Conservation (phyloP, 148 eudicot species). For the Tetragonia tetragonoides region DNA sequence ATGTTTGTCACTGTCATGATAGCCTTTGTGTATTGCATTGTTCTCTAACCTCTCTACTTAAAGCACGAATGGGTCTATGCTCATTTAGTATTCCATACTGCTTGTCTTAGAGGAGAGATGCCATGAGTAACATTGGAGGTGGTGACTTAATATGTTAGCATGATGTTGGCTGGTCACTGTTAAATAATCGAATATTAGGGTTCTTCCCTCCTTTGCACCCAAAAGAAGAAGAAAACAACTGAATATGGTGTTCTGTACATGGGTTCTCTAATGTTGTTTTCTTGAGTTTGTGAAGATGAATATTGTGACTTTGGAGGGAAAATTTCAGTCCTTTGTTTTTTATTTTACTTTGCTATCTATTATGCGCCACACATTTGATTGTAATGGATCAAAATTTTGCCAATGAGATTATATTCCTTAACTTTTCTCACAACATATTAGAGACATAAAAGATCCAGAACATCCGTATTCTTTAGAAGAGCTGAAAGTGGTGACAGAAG, state of each 20-base stretch:
- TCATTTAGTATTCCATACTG: no score
- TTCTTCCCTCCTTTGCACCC: no score
- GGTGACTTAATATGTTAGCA: background rate
- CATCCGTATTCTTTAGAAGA: conserved; percentile 98
- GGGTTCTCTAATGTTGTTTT: background rate
- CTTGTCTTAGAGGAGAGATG: background rate
- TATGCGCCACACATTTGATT: background rate
- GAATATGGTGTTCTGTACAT: background rate
- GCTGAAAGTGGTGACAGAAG: conserved; percentile 91
- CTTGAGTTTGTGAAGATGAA: background rate
- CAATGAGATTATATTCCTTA: conserved; percentile 22
- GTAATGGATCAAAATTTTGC: conserved; percentile 1
- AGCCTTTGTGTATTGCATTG: background rate
- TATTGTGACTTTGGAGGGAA: background rate
- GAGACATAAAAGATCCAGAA: conserved; percentile 99
- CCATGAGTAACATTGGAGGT: background rate
- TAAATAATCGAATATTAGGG: background rate
- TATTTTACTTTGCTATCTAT: background rate
- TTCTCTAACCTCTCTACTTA: no score
- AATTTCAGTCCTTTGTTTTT: background rate
- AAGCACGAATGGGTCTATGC: no score
- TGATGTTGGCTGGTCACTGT: background rate
- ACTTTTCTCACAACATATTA: conserved; percentile 66
- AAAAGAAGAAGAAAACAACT: no score
- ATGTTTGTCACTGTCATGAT: background rate